Conservation (phyloP, 208 protist species). For the Leishmania aethiopica region DNA sequence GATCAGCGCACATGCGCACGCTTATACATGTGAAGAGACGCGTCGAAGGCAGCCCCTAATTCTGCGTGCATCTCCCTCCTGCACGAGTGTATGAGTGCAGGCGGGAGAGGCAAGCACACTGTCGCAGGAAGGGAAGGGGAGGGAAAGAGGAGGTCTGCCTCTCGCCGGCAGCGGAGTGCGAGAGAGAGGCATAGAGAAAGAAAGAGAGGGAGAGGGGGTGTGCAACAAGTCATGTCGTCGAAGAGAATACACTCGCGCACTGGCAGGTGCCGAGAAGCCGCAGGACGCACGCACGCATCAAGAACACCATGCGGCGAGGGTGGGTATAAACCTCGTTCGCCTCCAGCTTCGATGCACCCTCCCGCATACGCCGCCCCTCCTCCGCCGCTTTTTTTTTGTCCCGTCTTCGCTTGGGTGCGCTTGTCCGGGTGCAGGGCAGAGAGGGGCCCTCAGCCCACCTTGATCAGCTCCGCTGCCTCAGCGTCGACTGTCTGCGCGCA, state of each 20-base stretch:
- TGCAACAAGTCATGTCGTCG: background rate
- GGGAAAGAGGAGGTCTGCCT: background rate
- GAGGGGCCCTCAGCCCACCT: background rate
- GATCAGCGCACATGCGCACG: background rate
- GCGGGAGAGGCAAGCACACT: background rate
- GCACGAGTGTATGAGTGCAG: background rate
- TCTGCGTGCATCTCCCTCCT: background rate
- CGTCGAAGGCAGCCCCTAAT: background rate
- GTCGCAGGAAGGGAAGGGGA: background rate
- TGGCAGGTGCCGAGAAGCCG: background rate
- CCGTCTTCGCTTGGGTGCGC: background rate
- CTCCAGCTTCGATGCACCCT: background rate
- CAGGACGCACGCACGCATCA: background rate
- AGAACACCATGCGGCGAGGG: background rate
- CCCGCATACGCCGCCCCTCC: background rate
- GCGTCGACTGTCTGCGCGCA: slow-evolving; percentile 54
- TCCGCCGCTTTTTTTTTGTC: background rate
- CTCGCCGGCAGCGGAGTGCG: background rate
- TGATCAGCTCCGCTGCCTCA: slow-evolving; percentile 3
- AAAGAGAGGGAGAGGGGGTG: background rate
- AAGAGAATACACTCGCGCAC: background rate
- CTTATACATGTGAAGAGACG: background rate
- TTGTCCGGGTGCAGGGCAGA: background rate
- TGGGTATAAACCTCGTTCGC: background rate
- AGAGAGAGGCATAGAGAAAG: background rate